Base-by-base conservation (phyloP, 2,329 filamentous ascomycete species). In the Calonectria hawksworthii region DNA sequence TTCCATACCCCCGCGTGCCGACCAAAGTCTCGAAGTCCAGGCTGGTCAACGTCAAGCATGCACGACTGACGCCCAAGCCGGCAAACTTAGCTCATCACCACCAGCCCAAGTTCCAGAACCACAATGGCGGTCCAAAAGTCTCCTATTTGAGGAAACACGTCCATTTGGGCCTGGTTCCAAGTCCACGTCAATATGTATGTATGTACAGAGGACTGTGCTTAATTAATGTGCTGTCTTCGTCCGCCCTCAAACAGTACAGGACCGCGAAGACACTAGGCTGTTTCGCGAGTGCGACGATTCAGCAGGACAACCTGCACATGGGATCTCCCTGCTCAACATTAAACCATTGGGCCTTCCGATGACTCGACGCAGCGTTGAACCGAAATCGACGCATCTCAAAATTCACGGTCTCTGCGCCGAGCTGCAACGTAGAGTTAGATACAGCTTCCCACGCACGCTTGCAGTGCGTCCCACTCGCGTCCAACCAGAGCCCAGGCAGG, bases 121-220 rank as follows among this genome's bases (percentile, higher is more conserved):
- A 68, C 64, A 28, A 50, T 26, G 51, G 34, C 30, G 51, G 59
- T 50, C 38, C 71, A 59, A 51, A 50, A 26, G 38, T 26, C 63
- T 67, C 51, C 41, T 32, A 36, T 36, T 44, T 59, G 28, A 61
- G 28, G 41, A 69, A 34, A 23, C 32, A 30, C 30, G 32, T 59
- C 41, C n/a, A 50, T 56, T 63, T 63, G 36, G 66, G 51, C 52
- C 66, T 41, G 38, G 51, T 65, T 23, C 26, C 28, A n/a, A 36
- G 65, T 67, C 41, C 72, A 74, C 72, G 61, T 74, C 72, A 70
- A 69, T 36, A 47, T 47, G 44, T 47, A 23, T 47, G 44, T 47
- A 68, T 32, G 59, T 63, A 64, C 18, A 50, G 23, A 26, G 71
- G 51, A 64, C 51, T 61, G 67, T 69, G 66, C 67, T 68, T 50